Evolutionary conservation across 2,329 filamentous ascomycete species (phyloP), one percentile per base, ranked within the genome.

Genomic region (Pyricularia sp.): DNA sequence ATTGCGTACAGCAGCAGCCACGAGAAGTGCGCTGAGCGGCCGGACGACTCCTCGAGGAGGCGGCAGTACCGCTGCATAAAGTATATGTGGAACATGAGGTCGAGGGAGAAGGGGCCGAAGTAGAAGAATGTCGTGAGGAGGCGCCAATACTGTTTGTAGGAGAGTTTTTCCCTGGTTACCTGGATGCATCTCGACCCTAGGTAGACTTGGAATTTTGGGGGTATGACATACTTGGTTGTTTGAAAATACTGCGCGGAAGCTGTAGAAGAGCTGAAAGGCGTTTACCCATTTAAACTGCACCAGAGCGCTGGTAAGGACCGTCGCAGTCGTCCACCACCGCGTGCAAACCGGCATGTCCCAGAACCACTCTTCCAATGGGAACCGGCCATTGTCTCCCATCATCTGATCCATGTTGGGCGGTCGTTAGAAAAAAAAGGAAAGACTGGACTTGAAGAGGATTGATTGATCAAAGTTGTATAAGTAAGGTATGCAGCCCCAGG

Each of bases 301-400:
- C 73, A 98, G 82, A 20, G 93, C 88, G 73, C 93, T 97, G 12
- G 91, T 95, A 69, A 93, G 83, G 61, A 98, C 89, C 0, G 94
- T 97, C 4, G 94, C 93, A 28, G 93, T 94, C 26, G 95, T 98
- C 95, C 95, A 99, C 90, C 92, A 96, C 71, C 95, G 85, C 55
- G 95, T 99, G 79, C 94, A 97, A 30, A 95, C 88, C 3, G 95
- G 95, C 91, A 97, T 97, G 79, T 99, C 95, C 86, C 93, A 97
- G 80, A 97, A 98, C 95, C 95, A 99, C 73, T 94, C 91, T 80
- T 98, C 95, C 9, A 99, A 85, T 61, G 94, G 95, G 76, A 97
- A 83, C 68, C 85, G 83, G 70, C 84, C 86, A 69, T 86, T 86
- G 70, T 69, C 71, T 64, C 81, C 79, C 77, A 88, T 84, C 75